Evolutionary conservation across 2,329 filamentous ascomycete species (phyloP).

Genomic region (Peltaster fructicola): DNA sequence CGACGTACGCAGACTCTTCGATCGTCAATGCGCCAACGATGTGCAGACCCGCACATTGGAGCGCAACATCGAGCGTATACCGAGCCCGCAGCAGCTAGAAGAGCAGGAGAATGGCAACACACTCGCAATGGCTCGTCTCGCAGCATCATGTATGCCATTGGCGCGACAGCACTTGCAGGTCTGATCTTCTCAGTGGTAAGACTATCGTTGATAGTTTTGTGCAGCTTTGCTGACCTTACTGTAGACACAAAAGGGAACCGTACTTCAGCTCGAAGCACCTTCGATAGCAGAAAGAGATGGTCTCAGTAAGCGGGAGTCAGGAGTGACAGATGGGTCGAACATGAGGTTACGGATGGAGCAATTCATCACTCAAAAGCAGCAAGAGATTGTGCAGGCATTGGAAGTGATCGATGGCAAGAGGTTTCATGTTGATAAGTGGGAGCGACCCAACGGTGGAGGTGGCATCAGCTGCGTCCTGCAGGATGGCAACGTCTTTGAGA

Average conservation of each 20-base stretch:
- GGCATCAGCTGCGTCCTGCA: constrained; percentile 91
- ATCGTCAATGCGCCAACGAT: constrained; percentile 5
- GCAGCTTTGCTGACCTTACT: constrained; percentile 1
- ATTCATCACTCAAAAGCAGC: constrained; percentile 84
- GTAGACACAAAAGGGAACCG: constrained; percentile 17
- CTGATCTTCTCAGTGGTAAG: constrained; percentile 43
- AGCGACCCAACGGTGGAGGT: constrained; percentile 71
- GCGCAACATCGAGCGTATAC: constrained; percentile 7
- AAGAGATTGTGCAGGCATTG: constrained; percentile 67
- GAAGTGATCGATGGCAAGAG: constrained; percentile 66
- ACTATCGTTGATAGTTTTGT: constrained; percentile 1
- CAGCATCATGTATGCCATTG: constrained; percentile 19
- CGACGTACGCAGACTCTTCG: constrained; percentile 3
- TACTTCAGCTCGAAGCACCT: constrained; percentile 37
- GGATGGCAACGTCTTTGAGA: constrained; percentile 93
- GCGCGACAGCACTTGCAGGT: constrained; percentile 26
- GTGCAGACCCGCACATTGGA: too few species aligned
- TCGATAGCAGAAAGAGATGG: constrained; percentile 74
- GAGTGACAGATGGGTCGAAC: constrained; percentile 59
- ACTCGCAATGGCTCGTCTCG: constrained; percentile 11
- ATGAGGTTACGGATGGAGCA: constrained; percentile 98
- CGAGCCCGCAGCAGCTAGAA: constrained; percentile 11
- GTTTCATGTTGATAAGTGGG: constrained; percentile 77
- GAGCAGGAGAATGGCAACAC: constrained; percentile 9
- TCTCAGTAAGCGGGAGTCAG: constrained; percentile 59